A percentile compares a stretch with the other conserved stretches of the same genome.
These are phyloP conservation scores for Erodium chrysanthum DNA, from an alignment of 441 rosid genomes.

Conservation along the genomic window DNA sequence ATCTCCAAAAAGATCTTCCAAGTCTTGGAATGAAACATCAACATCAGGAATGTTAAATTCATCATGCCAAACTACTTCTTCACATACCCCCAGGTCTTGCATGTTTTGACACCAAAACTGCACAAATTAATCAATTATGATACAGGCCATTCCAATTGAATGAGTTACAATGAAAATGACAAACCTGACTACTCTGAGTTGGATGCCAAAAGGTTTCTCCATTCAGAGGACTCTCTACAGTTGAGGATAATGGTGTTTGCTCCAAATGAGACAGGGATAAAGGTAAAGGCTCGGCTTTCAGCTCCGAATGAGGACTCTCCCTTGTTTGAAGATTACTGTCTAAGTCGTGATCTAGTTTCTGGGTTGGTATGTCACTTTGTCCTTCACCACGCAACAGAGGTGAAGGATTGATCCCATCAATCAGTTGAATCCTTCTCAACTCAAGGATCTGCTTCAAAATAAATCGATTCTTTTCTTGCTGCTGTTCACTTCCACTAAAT, in stretches of 20 bases:
- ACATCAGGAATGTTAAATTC: conserved; percentile 69
- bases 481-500: conserved; percentile 22
- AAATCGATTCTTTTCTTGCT: conserved; percentile 31
- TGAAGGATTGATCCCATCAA: conserved; percentile 22
- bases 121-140: conserved; percentile 13
- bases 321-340: conserved; percentile 23
- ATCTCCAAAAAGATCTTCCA: conserved; percentile 65
- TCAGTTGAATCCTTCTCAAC: conserved; percentile 48
- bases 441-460: conserved; percentile 67
- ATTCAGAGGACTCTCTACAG: conserved; percentile 28
- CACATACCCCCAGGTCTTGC: conserved; percentile 78
- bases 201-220: conserved; percentile 70
- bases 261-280: conserved; percentile 35
- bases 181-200: conserved; percentile 39
- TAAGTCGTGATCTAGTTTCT: conserved; percentile 24
- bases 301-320: conserved; percentile 27
- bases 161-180: conserved; percentile 6
- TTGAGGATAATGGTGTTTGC: conserved; percentile 35
- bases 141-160: not conserved
- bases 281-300: conserved; percentile 32
- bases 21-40: conserved; percentile 56
- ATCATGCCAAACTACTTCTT: conserved; percentile 40
- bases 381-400: conserved; percentile 21
- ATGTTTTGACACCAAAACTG: conserved; percentile 76
- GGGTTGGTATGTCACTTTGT: conserved; percentile 21